Conservation (phyloP, 768 basidiomycete species). For the Lanmaoa rubissima region DNA sequence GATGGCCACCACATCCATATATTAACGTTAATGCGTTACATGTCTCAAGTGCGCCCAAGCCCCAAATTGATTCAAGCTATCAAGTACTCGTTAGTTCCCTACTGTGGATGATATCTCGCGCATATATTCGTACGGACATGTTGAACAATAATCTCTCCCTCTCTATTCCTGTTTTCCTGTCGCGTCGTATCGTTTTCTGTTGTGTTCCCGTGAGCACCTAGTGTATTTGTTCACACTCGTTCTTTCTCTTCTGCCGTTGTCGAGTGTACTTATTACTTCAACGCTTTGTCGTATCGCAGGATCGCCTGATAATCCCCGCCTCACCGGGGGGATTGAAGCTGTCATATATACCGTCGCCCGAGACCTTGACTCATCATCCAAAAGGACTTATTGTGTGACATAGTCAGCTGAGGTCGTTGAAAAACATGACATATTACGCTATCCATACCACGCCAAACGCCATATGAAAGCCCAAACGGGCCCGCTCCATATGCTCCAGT, state of each 20-base stretch:
- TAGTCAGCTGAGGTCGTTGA: neutral
- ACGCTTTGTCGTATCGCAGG: neutral
- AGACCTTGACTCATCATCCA: too few species aligned
- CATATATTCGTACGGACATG: slow-evolving; percentile 10
- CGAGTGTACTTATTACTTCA: neutral
- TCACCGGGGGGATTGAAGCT: neutral
- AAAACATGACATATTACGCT: neutral
- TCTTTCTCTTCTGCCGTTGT: neutral
- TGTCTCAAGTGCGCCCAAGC: slow-evolving; percentile 5
- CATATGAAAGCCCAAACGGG: neutral
- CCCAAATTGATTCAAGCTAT: neutral
- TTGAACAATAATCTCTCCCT: slow-evolving; percentile 10
- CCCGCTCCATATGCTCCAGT: neutral
- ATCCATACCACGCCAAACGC: neutral
- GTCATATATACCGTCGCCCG: neutral
- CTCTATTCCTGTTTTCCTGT: neutral
- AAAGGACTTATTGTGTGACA: neutral
- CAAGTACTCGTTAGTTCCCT: neutral
- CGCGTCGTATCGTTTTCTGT: neutral
- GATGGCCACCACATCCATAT: slow-evolving; percentile 19
- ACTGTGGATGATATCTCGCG: slow-evolving; percentile 7
- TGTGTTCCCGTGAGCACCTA: neutral
- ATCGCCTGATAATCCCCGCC: neutral
- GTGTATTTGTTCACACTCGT: neutral
- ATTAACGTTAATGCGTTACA: slow-evolving; percentile 17